A percentile compares a stretch with the other conserved stretches of the same genome.
phyloP scores from a whole-genome alignment of 768 basidiomycete genomes.

The Xerocomus potaroensis region DNA sequence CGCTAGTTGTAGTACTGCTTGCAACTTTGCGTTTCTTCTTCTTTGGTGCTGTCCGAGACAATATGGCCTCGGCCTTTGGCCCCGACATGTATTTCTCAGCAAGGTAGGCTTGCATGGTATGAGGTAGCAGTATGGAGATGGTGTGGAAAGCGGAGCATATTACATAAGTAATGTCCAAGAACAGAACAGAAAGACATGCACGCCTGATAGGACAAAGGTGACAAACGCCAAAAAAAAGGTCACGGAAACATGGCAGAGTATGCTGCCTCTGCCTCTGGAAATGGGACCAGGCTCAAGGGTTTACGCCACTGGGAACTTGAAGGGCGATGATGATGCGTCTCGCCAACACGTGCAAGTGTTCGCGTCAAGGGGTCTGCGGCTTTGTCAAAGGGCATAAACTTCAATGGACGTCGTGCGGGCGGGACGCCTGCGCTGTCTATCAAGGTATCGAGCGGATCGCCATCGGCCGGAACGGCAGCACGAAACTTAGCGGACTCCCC shows the following conservation, averaged over 20 bases:
- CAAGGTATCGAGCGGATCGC: conserved; percentile 20
- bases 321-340: background rate
- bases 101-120: conserved; percentile 71
- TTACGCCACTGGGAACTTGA: conserved; percentile 1
- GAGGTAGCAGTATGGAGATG: background rate
- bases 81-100: conserved; percentile 96
- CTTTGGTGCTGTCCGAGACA: conserved; percentile 55
- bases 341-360: no score
- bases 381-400: conserved; percentile 27
- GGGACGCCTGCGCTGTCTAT: conserved; percentile 8
- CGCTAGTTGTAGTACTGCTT: conserved; percentile 16
- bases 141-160: background rate
- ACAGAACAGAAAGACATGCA: background rate
- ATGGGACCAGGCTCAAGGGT: conserved; percentile 23
- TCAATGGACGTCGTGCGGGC: conserved; percentile 20
- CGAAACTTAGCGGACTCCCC: conserved; percentile 10
- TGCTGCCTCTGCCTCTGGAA: conserved; percentile 26
- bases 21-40: conserved; percentile 66
- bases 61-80: conserved; percentile 91
- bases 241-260: conserved; percentile 27
- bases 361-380: conserved; percentile 8
- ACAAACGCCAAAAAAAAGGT: background rate
- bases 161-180: background rate
- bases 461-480: conserved; percentile 26
- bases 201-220: conserved; percentile 4